These are phyloP conservation scores for Capsicum pubescens DNA, from an alignment of 257 asterid genomes.

Conservation along the genomic window DNA sequence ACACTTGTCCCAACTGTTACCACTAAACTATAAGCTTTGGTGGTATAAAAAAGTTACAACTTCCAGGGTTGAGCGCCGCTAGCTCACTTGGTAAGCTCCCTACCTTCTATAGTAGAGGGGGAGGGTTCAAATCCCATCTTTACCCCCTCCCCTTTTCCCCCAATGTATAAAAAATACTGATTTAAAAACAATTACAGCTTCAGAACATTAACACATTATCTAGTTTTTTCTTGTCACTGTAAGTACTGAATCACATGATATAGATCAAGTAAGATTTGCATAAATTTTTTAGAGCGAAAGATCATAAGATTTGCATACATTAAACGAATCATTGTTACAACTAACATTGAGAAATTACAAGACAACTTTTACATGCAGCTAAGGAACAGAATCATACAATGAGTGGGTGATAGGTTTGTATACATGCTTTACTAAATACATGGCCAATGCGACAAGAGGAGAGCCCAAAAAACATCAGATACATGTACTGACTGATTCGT, in stretches of 20 bases:
- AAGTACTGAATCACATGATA: slow-evolving; percentile 1
- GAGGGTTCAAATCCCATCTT: neutral
- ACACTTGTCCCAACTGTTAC: neutral
- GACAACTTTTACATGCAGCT: neutral
- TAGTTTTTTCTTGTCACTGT: neutral
- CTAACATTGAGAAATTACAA: neutral
- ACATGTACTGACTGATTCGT: neutral
- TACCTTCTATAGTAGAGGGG: neutral
- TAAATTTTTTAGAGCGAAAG: too few species aligned
- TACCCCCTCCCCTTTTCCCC: neutral
- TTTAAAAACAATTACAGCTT: neutral
- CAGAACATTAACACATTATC: neutral
- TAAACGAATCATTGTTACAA: neutral
- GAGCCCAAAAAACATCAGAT: neutral
- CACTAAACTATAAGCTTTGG: neutral
- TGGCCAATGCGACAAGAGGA: neutral
- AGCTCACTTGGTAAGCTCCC: neutral
- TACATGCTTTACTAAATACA: neutral
- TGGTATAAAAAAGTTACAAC: slow-evolving; percentile 13
- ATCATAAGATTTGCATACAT: neutral
- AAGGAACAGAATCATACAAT: neutral
- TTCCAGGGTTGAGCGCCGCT: neutral
- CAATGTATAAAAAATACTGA: neutral
- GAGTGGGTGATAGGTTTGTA: neutral
- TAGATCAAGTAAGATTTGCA: neutral